phyloP scores from a whole-genome alignment of 345 rosid species.

The Kandelia obovata region DNA sequence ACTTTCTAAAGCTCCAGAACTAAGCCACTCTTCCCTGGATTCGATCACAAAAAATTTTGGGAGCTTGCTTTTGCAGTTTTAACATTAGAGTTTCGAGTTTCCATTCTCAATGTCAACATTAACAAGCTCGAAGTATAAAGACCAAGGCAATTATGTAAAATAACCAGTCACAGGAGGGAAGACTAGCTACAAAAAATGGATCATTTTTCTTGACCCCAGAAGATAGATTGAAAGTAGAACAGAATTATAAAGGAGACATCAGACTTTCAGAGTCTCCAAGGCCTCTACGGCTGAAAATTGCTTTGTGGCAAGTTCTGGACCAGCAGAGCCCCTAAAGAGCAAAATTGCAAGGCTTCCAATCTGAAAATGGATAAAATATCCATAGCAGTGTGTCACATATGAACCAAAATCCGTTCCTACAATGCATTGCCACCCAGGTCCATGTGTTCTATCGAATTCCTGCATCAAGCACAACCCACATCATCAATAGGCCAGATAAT shows the following conservation, averaged over 20 bases:
- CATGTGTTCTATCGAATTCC: constrained; percentile 53
- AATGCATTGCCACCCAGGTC: constrained; percentile 66
- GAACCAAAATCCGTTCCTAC: constrained; percentile 69
- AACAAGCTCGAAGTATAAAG: too few species aligned
- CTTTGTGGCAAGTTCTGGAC: constrained; percentile 19
- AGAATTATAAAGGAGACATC: neutral
- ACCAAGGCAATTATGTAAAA: too few species aligned
- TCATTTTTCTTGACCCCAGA: constrained; percentile 2
- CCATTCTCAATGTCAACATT: too few species aligned
- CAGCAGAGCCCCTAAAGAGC: constrained; percentile 61
- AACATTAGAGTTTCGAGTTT: too few species aligned
- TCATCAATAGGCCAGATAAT: neutral
- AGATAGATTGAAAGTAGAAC: neutral
- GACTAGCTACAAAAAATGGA: neutral
- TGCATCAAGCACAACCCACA: constrained; percentile 19
- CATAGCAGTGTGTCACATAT: constrained; percentile 57
- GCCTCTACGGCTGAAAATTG: constrained; percentile 20
- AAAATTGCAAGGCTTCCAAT: constrained; percentile 57
- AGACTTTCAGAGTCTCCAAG: constrained; percentile 19
- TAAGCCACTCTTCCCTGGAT: too few species aligned
- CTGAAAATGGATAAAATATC: constrained; percentile 57
- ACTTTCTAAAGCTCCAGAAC: too few species aligned
- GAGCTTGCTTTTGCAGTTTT: too few species aligned
- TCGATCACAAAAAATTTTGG: too few species aligned
- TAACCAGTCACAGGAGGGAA: too few species aligned